A percentile compares a stretch with the other conserved stretches of the same genome.
Evolutionary conservation across 2,329 filamentous ascomycete genomes (phyloP).

Genomic region (Xylaria sp.): DNA sequence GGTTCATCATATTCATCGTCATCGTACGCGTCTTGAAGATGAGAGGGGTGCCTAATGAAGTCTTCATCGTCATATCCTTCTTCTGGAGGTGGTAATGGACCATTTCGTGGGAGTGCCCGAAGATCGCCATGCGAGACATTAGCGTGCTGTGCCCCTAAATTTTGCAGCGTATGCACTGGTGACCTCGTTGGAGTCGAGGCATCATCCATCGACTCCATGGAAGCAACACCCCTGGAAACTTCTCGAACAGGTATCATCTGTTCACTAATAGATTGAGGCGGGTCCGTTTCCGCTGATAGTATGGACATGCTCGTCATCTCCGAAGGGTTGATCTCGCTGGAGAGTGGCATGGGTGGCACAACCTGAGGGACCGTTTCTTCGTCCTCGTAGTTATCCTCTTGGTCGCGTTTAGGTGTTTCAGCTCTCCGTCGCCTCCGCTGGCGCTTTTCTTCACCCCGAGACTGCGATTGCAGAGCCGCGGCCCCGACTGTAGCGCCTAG

Average conservation of each 20-base stretch:
- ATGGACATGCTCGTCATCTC: slow-evolving; percentile 91
- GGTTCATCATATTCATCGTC: slow-evolving; percentile 61
- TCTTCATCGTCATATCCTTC: slow-evolving; percentile 63
- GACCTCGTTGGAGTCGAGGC: slow-evolving; percentile 71
- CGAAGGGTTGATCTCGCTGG: slow-evolving; percentile 86
- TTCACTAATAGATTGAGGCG: slow-evolving; percentile 74
- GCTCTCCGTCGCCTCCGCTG: slow-evolving; percentile 64
- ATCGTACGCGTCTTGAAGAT: slow-evolving; percentile 51
- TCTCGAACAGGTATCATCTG: slow-evolving; percentile 71
- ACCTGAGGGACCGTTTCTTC: slow-evolving; percentile 68
- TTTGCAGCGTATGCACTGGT: slow-evolving; percentile 63
- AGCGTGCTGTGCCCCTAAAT: slow-evolving; percentile 74
- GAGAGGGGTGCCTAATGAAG: slow-evolving; percentile 55
- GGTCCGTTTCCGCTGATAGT: slow-evolving; percentile 81
- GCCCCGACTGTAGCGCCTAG: slow-evolving; percentile 56
- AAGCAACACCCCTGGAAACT: slow-evolving; percentile 69
- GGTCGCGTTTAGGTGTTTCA: slow-evolving; percentile 61
- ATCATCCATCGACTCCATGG: slow-evolving; percentile 64
- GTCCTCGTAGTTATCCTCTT: slow-evolving; percentile 60
- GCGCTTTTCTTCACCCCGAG: slow-evolving; percentile 60
- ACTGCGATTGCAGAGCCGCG: slow-evolving; percentile 55
- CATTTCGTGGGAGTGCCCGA: slow-evolving; percentile 63
- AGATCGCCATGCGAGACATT: slow-evolving; percentile 71
- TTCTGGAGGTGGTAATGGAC: slow-evolving; percentile 53
- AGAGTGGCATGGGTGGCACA: slow-evolving; percentile 83